phyloP scores from a whole-genome alignment of 495 filamentous ascomycete species.

The Parathielavia hyrcaniae region DNA sequence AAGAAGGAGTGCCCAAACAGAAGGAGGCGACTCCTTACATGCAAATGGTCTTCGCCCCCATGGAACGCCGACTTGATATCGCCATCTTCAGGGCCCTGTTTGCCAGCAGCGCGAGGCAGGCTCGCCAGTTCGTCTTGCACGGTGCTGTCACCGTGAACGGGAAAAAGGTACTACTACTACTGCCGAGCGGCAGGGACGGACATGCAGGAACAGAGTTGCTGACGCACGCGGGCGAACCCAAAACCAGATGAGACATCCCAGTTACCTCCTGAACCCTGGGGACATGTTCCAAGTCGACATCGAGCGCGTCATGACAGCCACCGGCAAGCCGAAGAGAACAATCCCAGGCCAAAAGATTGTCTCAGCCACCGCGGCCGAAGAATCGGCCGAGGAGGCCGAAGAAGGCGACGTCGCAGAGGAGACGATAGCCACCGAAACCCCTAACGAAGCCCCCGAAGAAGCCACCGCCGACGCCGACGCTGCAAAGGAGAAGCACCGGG shows the following conservation, averaged over 20 bases:
- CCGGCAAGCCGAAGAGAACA: constrained; percentile 58
- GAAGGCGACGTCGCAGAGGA: constrained; percentile 32
- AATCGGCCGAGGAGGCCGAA: constrained; percentile 24
- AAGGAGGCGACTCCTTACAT: constrained; percentile 64
- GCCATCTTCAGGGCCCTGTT: constrained; percentile 90
- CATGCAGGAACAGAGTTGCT: not conserved
- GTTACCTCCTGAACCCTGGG: constrained; percentile 93
- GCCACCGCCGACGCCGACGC: constrained; percentile 26
- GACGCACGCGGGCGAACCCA: not conserved
- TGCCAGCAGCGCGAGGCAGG: constrained; percentile 89
- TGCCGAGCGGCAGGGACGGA: not conserved
- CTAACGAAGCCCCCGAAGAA: constrained; percentile 23
- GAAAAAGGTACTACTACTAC: constrained; percentile 66
- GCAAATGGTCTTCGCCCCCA: constrained; percentile 84
- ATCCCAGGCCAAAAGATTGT: constrained; percentile 3
- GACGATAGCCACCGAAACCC: constrained; percentile 16
- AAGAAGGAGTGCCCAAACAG: not conserved
- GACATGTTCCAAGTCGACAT: constrained; percentile 95
- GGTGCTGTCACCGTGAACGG: constrained; percentile 94
- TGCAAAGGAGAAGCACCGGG: constrained; percentile 25
- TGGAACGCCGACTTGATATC: constrained; percentile 85
- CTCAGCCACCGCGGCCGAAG: constrained; percentile 22
- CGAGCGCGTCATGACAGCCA: constrained; percentile 79
- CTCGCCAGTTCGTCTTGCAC: constrained; percentile 88
- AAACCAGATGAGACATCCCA: constrained; percentile 79